Conservation (phyloP, 164 flowering plant species). For the Vitis labrusca region DNA sequence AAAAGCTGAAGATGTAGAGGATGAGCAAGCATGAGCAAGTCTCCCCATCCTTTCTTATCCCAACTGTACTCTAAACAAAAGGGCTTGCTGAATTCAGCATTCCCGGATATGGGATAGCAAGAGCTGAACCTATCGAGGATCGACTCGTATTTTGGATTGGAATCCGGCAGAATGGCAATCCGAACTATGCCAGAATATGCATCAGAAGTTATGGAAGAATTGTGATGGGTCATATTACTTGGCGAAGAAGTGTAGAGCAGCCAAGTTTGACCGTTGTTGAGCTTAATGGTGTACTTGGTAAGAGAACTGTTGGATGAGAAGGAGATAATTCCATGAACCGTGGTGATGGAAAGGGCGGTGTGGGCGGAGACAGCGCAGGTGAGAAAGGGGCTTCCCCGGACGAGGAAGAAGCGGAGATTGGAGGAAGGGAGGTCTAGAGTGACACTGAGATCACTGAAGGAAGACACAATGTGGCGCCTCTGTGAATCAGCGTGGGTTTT, state of each 20-base stretch:
- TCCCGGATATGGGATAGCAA: slow-evolving; percentile 75
- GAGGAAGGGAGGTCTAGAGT: slow-evolving; percentile 62
- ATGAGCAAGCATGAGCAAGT: slow-evolving; percentile 78
- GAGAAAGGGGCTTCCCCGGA: slow-evolving; percentile 83
- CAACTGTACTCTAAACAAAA: slow-evolving; percentile 73
- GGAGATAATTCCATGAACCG: slow-evolving; percentile 60
- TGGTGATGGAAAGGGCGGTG: slow-evolving; percentile 50
- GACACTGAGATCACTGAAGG: slow-evolving; percentile 71
- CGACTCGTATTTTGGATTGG: slow-evolving; percentile 31
- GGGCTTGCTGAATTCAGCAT: slow-evolving; percentile 54
- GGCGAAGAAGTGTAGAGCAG: slow-evolving; percentile 66
- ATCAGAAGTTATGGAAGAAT: slow-evolving; percentile 38
- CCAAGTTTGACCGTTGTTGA: slow-evolving; percentile 89
- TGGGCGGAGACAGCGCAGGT: slow-evolving; percentile 38
- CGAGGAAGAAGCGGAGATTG: slow-evolving; percentile 64
- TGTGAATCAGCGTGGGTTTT: slow-evolving; percentile 10
- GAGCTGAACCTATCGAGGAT: slow-evolving; percentile 73
- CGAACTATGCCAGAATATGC: slow-evolving; percentile 67
- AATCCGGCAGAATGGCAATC: slow-evolving; percentile 59
- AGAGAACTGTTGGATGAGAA: slow-evolving; percentile 29
- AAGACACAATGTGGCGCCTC: slow-evolving; percentile 45
- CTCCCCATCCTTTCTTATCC: slow-evolving; percentile 89
- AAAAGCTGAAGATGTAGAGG: slow-evolving; percentile 73
- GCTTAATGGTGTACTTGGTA: slow-evolving; percentile 60
- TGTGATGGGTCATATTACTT: slow-evolving; percentile 35